Evolutionary conservation across 1,284 basidiomycete species (phyloP), one percentile per base, ranked within the genome.

Genomic region (Sporisorium reilianum): DNA sequence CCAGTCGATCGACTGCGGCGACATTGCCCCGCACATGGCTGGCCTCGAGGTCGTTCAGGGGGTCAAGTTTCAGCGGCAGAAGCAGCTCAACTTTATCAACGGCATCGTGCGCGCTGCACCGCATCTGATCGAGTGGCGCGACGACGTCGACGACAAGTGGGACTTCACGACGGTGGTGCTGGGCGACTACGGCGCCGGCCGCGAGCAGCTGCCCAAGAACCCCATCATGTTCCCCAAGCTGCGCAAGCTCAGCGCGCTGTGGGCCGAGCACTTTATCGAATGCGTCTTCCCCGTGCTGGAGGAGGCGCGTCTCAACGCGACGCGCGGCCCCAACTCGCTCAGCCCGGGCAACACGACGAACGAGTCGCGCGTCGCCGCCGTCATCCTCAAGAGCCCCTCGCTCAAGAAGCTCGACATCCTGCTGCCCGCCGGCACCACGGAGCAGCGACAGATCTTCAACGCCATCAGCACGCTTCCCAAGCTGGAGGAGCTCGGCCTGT

Each of bases 341-440:
- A 16, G 25, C n/a, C 41, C 22, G 0, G 36, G n/a, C 16, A 11
- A 34, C 36, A 20, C n/a, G 1, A n/a, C n/a, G n/a, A n/a, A n/a
- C n/a, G 36, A 42, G 34, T 52, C 46, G 25, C 50, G 55, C 14
- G 38, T 54, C 10, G 55, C 55, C 11, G 51, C 55, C 44, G 16
- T 58, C 44, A 44, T 64, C n/a, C 7, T n/a, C 20, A 49, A 54
- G 23, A 64, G 50, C 12, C 62, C 62, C 8, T 28, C 20, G 22
- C 55, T 64, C 38, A 54, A 55, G 45, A 64, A 64, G 51, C 62
- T 64, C 25, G 55, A 58, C 11, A 41, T 64, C 12, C 51, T 64
- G 16, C 26, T 64, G 36, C 62, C 61, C 4, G 5, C 30, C 11
- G 40, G 40, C 25, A 11, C 2, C 20, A 3, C 25, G n/a, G 61